Conservation (phyloP, 2,329 filamentous ascomycete species). For the Camillea tinctor region DNA sequence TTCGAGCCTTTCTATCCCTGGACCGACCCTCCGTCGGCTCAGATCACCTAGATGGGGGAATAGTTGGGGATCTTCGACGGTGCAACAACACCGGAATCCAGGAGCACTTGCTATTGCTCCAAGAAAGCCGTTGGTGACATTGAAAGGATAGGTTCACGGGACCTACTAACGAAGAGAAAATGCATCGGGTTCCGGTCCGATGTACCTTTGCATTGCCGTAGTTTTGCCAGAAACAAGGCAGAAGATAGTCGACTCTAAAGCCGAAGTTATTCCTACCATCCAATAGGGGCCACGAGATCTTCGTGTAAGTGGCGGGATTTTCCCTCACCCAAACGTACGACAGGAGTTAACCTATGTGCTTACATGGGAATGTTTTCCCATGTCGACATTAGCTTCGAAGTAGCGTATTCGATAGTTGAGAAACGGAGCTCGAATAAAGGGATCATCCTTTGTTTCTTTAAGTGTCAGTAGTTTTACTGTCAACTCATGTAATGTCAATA, state of each 20-base stretch:
- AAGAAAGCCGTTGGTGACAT: constrained; percentile 6
- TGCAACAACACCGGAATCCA: background rate
- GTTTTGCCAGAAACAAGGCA: constrained; percentile 18
- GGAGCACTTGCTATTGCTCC: background rate
- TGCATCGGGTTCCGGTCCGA: constrained; percentile 19
- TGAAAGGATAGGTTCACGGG: background rate
- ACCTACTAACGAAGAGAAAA: background rate
- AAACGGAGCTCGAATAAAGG: no score
- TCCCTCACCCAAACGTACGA: no score
- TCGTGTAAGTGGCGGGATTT: background rate
- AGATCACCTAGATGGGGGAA: no score
- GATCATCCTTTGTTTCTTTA: no score
- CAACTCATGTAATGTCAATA: no score
- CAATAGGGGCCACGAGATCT: background rate
- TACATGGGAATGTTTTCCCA: no score
- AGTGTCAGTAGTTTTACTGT: no score
- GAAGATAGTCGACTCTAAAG: constrained; percentile 2
- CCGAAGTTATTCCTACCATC: constrained; percentile 17
- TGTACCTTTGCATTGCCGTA: constrained; percentile 11
- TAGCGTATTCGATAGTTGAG: no score
- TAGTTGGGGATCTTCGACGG: background rate
- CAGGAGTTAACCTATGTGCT: no score
- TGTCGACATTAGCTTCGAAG: no score
- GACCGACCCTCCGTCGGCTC: no score
- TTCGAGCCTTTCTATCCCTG: no score